Base-by-base conservation (phyloP, 768 basidiomycete species). In the Hygrophorus russula region DNA sequence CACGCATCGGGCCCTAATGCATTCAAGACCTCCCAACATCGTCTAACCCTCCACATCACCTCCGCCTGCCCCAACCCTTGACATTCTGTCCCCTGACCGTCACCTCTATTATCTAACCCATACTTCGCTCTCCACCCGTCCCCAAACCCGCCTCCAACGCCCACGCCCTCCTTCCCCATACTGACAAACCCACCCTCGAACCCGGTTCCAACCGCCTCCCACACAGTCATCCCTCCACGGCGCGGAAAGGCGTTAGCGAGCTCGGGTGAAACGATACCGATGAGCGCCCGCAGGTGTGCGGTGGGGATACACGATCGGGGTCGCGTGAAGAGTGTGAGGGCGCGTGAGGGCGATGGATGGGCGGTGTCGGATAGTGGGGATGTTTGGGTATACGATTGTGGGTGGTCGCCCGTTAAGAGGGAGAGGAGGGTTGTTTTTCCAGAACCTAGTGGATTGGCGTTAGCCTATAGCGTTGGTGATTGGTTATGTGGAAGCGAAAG, bases 391-490 rank as follows among this genome's bases (percentile, higher is more conserved):
- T 84, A 98, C 1, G 94, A 97, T 48, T 91, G 88, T 0, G 94
- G 94, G 59, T 98, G 94, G 56, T 94, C 91, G 18, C 94, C 94
- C 0, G 90, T 90, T 31, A 99, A 64, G 24, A 97, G 60, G 13
- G 93, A 80, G 15, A 97, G 70, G 5, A 97, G 79, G 0, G 94
- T 98, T 0, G 92, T 92, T 65, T 98, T 99, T 12, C 94, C 94
- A 0, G 89, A 91, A 36, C 94, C 87, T 88, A 54, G 3, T 17
- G 14, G 2, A 36, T 10, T 14, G 5, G 18, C 0, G 6, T 20
- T 29, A 41, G 34, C 36, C n/a, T n/a, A n/a, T n/a, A n/a, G n/a
- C n/a, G n/a, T n/a, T n/a, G n/a, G n/a, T n/a, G n/a, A n/a, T n/a
- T n/a, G n/a, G n/a, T n/a, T n/a, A n/a, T n/a, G n/a, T n/a, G n/a